Evolutionary conservation across 805 yeast genomes (phyloP).

Genomic region (Saturnispora ahearnii): DNA sequence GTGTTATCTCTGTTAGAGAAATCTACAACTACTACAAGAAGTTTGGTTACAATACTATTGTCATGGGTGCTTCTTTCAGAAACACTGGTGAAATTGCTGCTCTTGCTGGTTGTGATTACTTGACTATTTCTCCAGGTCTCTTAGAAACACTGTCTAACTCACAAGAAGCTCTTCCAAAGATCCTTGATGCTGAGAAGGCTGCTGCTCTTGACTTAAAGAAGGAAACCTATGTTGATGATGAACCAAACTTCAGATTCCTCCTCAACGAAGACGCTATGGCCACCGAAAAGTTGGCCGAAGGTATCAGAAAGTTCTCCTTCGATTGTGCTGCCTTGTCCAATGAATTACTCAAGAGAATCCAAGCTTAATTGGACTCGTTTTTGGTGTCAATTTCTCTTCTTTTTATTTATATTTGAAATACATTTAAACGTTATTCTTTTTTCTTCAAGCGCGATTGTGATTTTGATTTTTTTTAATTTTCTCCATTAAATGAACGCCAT

Average conservation of each 20-base stretch:
- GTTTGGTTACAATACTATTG: slow-evolving; percentile 91
- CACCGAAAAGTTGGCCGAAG: slow-evolving; percentile 93
- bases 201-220: slow-evolving; percentile 47
- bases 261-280: slow-evolving; percentile 98
- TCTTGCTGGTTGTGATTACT: slow-evolving; percentile 92
- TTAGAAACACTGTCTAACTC: slow-evolving; percentile 84
- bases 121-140: slow-evolving; percentile 89
- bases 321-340: slow-evolving; percentile 76
- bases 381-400: not conserved
- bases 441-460: not conserved
- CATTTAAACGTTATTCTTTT: not conserved
- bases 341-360: slow-evolving; percentile 46
- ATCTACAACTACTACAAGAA: slow-evolving; percentile 98
- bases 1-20: slow-evolving; percentile 80
- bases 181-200: slow-evolving; percentile 64
- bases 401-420: not conserved
- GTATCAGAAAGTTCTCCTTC: slow-evolving; percentile 94
- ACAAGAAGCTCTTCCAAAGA: slow-evolving; percentile 67
- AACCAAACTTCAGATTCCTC: slow-evolving; percentile 79
- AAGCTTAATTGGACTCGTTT: slow-evolving; percentile 9
- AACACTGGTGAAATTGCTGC: slow-evolving; percentile 92
- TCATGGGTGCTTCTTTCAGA: slow-evolving; percentile 99
- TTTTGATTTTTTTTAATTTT: not conserved
- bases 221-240: slow-evolving; percentile 77
- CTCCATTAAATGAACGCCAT: not conserved